Evolutionary conservation across 176 grass and related monocot species (phyloP), one percentile per base, ranked within the genome.

Genomic region (Guadua angustifolia): DNA sequence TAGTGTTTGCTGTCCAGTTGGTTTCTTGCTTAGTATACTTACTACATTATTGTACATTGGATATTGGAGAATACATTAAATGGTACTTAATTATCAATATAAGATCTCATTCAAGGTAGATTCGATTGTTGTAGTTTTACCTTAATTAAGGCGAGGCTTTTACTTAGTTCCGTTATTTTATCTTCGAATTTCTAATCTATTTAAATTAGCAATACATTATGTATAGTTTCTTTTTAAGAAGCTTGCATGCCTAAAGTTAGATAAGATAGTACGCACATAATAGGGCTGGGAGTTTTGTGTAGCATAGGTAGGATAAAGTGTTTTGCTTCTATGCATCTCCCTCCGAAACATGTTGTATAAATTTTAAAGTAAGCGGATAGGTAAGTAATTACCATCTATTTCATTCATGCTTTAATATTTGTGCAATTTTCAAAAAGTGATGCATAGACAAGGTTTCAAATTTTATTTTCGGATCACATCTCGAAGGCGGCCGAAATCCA

Each of bases 11-110:
- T 73, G 12, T 62, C 69, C 12, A 38, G 7, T 63, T 38, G 79
- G 10, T 82, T 75, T 75, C 25, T 24, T 38, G 59, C 25, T 62
- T 62, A 2, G 22, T 62, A 62, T 63, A 57, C 66, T 82, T 81
- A 18, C 26, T 74, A 40, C 32, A 59, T 75, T 24, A 68, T 82
- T 82, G 39, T 24, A 11, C 36, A 87, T 65, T n/a, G 21, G 43
- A 29, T 81, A 44, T 70, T 57, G 16, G 0, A 69, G 14, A 16
- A 42, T 26, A 69, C 21, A 38, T 69, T 58, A 22, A 36, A 24
- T 39, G 35, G 47, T 38, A 39, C 18, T 53, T 80, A 57, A 3
- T 9, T 8, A 57, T 57, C 19, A 7, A 57, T 57, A 49, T 57
- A 69, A 77, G 16, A 69, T 75, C 21, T 68, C 15, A 26, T 44